phyloP scores from a whole-genome alignment of 108 stramenopile genomes.

The Cyclotella distinguenda region DNA sequence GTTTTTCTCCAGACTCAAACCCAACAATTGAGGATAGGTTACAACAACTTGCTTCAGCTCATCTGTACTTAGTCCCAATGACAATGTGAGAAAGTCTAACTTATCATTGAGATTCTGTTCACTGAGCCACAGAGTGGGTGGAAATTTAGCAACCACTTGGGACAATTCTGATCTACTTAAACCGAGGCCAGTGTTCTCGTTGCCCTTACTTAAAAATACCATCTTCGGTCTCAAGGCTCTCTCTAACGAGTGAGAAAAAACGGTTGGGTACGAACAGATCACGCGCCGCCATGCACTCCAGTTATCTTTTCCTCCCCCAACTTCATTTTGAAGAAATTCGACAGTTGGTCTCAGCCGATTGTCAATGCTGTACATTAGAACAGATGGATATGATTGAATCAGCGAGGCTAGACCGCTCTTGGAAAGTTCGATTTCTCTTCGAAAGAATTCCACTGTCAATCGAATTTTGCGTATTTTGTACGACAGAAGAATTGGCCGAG shows the following conservation, averaged over 20 bases:
- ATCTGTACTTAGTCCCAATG: slow-evolving; percentile 13
- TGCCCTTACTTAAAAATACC: slow-evolving; percentile 4
- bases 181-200: background rate
- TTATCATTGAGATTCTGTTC: slow-evolving; percentile 37
- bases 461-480: slow-evolving; percentile 31
- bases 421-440: slow-evolving; percentile 26
- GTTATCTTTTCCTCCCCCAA: slow-evolving; percentile 34
- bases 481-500: slow-evolving; percentile 19
- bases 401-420: slow-evolving; percentile 18
- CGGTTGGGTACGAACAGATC: slow-evolving; percentile 24
- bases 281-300: slow-evolving; percentile 28
- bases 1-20: slow-evolving; percentile 43
- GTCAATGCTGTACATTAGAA: slow-evolving; percentile 34
- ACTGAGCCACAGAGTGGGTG: slow-evolving; percentile 47
- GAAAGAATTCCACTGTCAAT: slow-evolving; percentile 25
- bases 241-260: slow-evolving; percentile 42
- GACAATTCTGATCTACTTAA: slow-evolving; percentile 37
- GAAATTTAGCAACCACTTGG: slow-evolving; percentile 41
- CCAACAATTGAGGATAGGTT: slow-evolving; percentile 51
- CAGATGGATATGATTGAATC: slow-evolving; percentile 40
- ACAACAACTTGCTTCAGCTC: slow-evolving; percentile 38
- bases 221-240: slow-evolving; percentile 35
- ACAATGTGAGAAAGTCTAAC: slow-evolving; percentile 31
- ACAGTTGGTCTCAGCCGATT: slow-evolving; percentile 33
- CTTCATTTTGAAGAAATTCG: slow-evolving; percentile 24